Percentiles rank a stretch among this genome's conserved stretches.
These are phyloP conservation scores for Melaleuca quinquenervia DNA, from an alignment of 345 rosid genomes.

Conservation along the genomic window DNA sequence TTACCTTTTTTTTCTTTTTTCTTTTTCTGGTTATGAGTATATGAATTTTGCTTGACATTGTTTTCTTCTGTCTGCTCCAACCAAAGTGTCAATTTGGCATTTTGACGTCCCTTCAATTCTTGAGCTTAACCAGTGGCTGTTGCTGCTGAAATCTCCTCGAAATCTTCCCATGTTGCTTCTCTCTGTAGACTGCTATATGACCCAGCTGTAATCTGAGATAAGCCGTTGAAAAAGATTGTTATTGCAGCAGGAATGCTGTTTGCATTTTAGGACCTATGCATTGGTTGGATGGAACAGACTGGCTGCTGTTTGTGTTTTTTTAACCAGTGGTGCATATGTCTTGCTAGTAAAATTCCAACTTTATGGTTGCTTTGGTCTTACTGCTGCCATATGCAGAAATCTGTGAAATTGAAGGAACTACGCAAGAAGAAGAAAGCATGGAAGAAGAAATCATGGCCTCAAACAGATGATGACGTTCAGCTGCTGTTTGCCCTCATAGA, in stretches of 20 bases:
- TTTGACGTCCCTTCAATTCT: not conserved
- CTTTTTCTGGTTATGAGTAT: not conserved
- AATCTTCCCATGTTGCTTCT: not conserved
- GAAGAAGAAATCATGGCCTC: slow-evolving; percentile 87
- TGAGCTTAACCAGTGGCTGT: not conserved
- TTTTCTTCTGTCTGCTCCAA: not conserved
- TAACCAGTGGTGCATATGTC: not conserved
- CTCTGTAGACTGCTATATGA: not conserved
- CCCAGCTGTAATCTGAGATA: not conserved
- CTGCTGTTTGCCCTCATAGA: slow-evolving; percentile 66
- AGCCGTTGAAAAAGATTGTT: not conserved
- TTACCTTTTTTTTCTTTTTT: not conserved
- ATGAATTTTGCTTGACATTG: not conserved
- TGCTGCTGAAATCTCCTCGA: not conserved
- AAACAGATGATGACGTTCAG: slow-evolving; percentile 41
- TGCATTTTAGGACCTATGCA: not conserved
- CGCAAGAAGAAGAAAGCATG: slow-evolving; percentile 56
- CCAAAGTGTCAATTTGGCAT: not conserved
- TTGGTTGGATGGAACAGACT: not conserved
- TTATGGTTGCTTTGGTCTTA: not conserved
- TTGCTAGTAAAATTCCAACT: not conserved
- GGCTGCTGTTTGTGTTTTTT: not conserved
- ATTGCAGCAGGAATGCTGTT: not conserved
- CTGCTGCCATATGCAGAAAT: slow-evolving; percentile 41
- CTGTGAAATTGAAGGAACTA: slow-evolving; percentile 54